These are phyloP conservation scores for Syzygium jambos DNA, from an alignment of 345 rosid species.

Conservation along the genomic window DNA sequence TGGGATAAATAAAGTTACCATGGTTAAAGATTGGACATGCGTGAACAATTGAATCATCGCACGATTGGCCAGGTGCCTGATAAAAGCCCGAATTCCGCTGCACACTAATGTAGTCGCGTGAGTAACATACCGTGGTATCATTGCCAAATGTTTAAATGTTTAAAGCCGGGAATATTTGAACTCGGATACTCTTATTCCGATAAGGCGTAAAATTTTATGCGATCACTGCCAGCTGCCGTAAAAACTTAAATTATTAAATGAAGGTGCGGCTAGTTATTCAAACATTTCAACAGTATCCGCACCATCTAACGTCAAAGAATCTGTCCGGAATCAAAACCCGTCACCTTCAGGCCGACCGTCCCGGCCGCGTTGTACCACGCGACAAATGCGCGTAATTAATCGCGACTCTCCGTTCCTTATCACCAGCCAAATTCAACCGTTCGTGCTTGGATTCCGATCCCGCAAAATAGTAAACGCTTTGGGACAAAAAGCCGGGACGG, in stretches of 20 bases:
- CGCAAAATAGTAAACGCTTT: not conserved
- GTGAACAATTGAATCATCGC: not conserved
- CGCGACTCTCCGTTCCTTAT: not conserved
- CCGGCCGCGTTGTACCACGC: fast-evolving
- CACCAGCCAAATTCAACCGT: not conserved
- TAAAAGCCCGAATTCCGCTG: not conserved
- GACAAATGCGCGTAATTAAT: too few relatives aligned
- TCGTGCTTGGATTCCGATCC: not conserved
- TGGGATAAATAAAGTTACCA: not conserved
- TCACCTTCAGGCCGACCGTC: not conserved
- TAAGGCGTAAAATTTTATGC: not conserved
- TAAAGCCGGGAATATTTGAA: not conserved
- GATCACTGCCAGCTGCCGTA: fast-evolving
- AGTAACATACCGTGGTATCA: not conserved
- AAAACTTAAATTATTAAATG: not conserved
- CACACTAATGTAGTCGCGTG: not conserved
- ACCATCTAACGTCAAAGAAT: fast-evolving
- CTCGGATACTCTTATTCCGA: fast-evolving
- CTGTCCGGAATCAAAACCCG: not conserved
- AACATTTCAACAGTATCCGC: not conserved
- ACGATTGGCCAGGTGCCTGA: not conserved
- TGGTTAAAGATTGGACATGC: not conserved
- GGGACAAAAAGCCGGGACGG: too few relatives aligned
- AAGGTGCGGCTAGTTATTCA: fast-evolving
- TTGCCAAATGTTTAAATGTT: too few relatives aligned